Conservation (phyloP, 306 rosid species). For the Vachellia collinsii region DNA sequence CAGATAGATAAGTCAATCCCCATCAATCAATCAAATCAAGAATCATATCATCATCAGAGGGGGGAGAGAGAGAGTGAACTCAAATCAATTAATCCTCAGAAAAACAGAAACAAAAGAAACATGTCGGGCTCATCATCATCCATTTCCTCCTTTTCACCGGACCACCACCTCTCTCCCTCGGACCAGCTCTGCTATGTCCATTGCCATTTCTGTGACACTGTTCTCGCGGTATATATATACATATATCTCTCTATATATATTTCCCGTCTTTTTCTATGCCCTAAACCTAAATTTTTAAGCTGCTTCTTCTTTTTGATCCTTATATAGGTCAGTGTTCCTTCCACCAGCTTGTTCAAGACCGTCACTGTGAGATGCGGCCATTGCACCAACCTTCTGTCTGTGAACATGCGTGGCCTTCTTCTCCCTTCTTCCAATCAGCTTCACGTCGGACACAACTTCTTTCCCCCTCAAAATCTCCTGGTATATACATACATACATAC, state of each 20-base stretch:
- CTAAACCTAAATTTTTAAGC: not conserved
- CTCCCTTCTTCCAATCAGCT: slow-evolving; percentile 72
- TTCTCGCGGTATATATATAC: slow-evolving; percentile 64
- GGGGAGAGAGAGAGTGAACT: slow-evolving; percentile 12
- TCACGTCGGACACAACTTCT: slow-evolving; percentile 67
- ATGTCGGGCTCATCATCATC: slow-evolving; percentile 69
- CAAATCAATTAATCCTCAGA: slow-evolving; percentile 48
- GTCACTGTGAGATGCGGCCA: slow-evolving; percentile 97
- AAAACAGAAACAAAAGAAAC: not conserved
- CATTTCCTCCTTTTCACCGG: slow-evolving; percentile 66
- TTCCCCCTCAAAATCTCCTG: slow-evolving; percentile 74
- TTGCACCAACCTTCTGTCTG: slow-evolving; percentile 92
- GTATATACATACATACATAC: slow-evolving; percentile 36
- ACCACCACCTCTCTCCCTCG: slow-evolving; percentile 73
- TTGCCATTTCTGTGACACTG: slow-evolving; percentile 95
- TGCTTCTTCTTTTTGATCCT: not conserved
- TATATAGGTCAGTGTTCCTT: slow-evolving; percentile 92
- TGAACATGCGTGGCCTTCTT: slow-evolving; percentile 75
- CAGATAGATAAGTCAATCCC: slow-evolving; percentile 77
- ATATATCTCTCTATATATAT: not conserved
- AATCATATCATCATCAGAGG: not conserved
- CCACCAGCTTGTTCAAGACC: slow-evolving; percentile 78
- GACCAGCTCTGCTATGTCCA: slow-evolving; percentile 97
- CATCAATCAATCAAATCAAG: slow-evolving; percentile 89
- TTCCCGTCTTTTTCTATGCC: not conserved